These are phyloP conservation scores for Conticribra weissflogii DNA, from an alignment of 108 stramenopile genomes.

Conservation along the genomic window DNA sequence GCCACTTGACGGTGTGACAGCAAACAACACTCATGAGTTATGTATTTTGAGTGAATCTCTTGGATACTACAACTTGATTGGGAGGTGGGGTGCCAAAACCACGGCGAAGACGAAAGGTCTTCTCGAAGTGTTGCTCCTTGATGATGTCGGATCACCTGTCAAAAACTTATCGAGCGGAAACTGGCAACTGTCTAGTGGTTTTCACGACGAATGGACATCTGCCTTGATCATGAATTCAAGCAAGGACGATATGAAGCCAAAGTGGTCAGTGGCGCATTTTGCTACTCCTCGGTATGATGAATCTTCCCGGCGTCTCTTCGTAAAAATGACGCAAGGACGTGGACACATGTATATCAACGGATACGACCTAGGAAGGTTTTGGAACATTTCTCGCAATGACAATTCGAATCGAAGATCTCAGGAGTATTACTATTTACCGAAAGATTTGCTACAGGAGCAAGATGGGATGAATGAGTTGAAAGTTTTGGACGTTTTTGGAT, in stretches of 20 bases:
- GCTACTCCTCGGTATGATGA: constrained; percentile 40
- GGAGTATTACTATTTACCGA: constrained; percentile 14
- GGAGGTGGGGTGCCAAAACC: constrained; percentile 54
- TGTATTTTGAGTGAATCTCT: constrained; percentile 55
- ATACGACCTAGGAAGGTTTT: constrained; percentile 56
- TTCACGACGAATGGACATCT: not conserved
- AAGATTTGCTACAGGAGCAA: constrained; percentile 27
- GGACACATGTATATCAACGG: constrained; percentile 68
- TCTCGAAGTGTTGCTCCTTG: constrained; percentile 32
- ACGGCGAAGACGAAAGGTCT: constrained; percentile 56
- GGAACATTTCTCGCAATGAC: constrained; percentile 59
- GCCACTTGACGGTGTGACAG: constrained; percentile 16
- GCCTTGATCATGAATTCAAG: too few species aligned
- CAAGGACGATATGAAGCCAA: constrained; percentile 10
- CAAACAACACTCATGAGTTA: constrained; percentile 36
- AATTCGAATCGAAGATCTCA: constrained; percentile 32
- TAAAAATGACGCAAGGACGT: constrained; percentile 43
- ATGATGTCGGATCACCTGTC: constrained; percentile 18
- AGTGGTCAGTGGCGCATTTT: constrained; percentile 48
- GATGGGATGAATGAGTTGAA: constrained; percentile 49
- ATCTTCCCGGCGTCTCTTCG: constrained; percentile 21
- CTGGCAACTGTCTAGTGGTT: not conserved
- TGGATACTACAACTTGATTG: constrained; percentile 61
- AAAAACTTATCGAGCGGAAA: not conserved
- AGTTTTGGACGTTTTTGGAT: constrained; percentile 40